A percentile compares a stretch with the other conserved stretches of the same genome.
These are phyloP conservation scores for Hymenoscyphus linearis DNA, from an alignment of 2,329 filamentous ascomycete genomes.

Conservation along the genomic window DNA sequence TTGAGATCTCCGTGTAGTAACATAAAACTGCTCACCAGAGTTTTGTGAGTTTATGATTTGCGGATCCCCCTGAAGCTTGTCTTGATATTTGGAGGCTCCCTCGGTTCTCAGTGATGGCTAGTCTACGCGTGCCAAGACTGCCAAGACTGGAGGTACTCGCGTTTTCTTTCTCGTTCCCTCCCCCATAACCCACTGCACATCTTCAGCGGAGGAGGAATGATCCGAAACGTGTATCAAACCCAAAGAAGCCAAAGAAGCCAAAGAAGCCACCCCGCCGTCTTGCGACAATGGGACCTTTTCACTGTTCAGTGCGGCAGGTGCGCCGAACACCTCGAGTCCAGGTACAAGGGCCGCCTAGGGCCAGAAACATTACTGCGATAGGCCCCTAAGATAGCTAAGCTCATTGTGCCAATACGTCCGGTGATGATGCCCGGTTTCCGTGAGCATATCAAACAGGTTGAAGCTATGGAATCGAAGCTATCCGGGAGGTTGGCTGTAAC, in stretches of 20 bases:
- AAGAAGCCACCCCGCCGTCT: not conserved
- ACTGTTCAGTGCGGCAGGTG: too few relatives aligned
- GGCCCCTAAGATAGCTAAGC: not conserved
- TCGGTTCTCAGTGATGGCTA: not conserved
- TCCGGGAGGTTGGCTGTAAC: not conserved
- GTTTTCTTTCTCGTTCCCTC: not conserved
- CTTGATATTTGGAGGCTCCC: not conserved
- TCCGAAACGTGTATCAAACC: not conserved
- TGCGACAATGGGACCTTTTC: not conserved
- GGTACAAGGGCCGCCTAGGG: not conserved
- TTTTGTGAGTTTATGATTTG: not conserved
- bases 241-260: not conserved
- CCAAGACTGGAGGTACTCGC: not conserved
- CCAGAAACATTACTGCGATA: not conserved
- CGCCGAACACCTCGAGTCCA: not conserved
- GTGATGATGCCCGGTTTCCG: not conserved
- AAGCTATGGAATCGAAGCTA: not conserved
- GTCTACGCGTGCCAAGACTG: not conserved
- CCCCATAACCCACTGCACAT: not conserved
- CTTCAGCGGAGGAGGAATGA: not conserved
- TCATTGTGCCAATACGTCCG: not conserved
- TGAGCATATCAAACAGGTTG: not conserved
- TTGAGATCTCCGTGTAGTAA: too few relatives aligned
- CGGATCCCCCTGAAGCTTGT: not conserved
- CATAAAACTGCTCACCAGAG: not conserved